A percentile compares a stretch with the other conserved stretches of the same genome.
These are phyloP conservation scores for Pharus latifolius DNA, from an alignment of 176 grass and related monocot species.

Conservation along the genomic window DNA sequence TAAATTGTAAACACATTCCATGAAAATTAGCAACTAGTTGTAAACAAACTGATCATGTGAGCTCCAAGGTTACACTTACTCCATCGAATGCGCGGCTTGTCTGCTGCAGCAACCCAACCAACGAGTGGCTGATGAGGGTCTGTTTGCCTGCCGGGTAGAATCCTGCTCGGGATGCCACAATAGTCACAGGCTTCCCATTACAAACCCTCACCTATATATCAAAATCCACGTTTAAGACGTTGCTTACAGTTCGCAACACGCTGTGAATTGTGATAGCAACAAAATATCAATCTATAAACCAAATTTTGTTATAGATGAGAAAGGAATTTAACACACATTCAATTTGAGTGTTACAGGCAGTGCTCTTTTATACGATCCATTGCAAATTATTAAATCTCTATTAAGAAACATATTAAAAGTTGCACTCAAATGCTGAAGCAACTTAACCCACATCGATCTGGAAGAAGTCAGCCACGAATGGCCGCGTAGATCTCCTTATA, in stretches of 20 bases:
- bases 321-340: too few relatives aligned
- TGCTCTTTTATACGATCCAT: too few relatives aligned
- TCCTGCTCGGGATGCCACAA: constrained; percentile 61
- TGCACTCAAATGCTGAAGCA: neutral
- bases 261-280: neutral
- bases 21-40: neutral
- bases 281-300: neutral
- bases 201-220: constrained; percentile 67
- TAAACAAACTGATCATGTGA: neutral
- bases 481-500: constrained; percentile 58
- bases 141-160: constrained; percentile 82
- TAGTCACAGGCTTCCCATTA: constrained; percentile 70
- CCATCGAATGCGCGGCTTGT: constrained; percentile 81
- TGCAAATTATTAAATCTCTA: too few relatives aligned
- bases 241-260: too few relatives aligned
- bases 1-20: constrained; percentile 6
- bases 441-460: constrained; percentile 93
- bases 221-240: neutral
- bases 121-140: constrained; percentile 55
- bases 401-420: neutral
- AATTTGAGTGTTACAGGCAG: too few relatives aligned
- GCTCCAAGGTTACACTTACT: constrained; percentile 26
- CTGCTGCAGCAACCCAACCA: constrained; percentile 73
- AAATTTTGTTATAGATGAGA: too few relatives aligned
- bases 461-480: constrained; percentile 79